Base-by-base conservation (phyloP, 1,284 basidiomycete species). In the Irpex lacteus region DNA sequence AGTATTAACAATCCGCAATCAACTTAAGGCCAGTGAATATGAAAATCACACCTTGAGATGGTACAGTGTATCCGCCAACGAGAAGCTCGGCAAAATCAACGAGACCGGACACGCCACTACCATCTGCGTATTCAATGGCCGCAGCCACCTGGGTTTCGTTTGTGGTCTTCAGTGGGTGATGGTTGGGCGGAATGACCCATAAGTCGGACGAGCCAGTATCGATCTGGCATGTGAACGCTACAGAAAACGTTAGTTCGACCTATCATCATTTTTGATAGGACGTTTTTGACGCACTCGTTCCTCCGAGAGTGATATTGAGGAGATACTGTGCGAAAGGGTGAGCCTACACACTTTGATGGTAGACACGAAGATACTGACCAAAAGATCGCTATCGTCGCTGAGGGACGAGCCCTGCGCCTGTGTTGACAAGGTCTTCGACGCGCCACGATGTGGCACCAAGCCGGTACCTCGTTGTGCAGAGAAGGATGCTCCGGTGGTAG, bases 1-100 rank as follows among this genome's bases (percentile, higher is more conserved):
- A 26, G 26, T 26, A 3, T 26, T 26, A 26, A 26, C 26, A 4
- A 26, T 26, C 26, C 26, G 26, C 26, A 26, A 26, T 26, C 26
- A 26, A 26, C 26, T 26, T 26, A 4, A 26, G 26, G 26, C 26
- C 26, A 26, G 26, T 26, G 26, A 26, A 26, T 3, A 26, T 26
- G 26, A 59, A 21, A 50, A 49, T n/a, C 66, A 7, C 63, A 72
- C 74, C 72, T 71, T 76, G 75, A 8, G 61, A 65, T 1, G 66
- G 61, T 18, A 76, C 65, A 3, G 57, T 63, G 60, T 73, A 72
- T 4, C 68, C 65, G 32, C 73, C 75, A 3, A 75, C 38, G 19
- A 64, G 57, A 13, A 74, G 52, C 37, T 73, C 64, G 0, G 73
- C 73, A 53, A 75, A 73, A 5, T 60, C 65, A 19, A 75, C 64